Conservation (phyloP, 768 basidiomycete species). For the Suillus fuscotomentosus region DNA sequence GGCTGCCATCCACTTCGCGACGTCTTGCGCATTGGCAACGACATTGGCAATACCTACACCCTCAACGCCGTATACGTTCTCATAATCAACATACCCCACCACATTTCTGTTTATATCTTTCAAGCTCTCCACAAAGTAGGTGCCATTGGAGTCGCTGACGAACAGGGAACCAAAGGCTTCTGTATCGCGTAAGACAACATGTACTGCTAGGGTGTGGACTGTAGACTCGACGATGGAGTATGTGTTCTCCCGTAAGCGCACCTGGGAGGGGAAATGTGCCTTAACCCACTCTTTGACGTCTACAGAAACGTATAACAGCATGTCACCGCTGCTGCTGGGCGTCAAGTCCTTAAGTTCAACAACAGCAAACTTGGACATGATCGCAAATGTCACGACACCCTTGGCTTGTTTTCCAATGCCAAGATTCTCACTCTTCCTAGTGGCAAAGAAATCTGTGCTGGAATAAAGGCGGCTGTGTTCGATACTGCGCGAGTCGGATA, state of each 20-base stretch:
- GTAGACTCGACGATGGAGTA: constrained; percentile 97
- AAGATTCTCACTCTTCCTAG: constrained; percentile 71
- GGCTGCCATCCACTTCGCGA: constrained; percentile 62
- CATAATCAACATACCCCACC: constrained; percentile 88
- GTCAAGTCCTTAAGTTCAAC: constrained; percentile 79
- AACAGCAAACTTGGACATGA: constrained; percentile 86
- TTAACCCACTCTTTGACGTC: constrained; percentile 85
- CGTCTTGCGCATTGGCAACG: constrained; percentile 81
- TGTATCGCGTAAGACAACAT: constrained; percentile 76
- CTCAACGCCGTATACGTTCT: constrained; percentile 80
- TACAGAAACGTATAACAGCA: constrained; percentile 83
- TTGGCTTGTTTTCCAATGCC: constrained; percentile 84
- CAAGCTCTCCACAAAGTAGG: constrained; percentile 88
- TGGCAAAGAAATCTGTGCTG: constrained; percentile 80
- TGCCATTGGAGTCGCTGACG: constrained; percentile 94
- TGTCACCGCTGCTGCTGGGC: constrained; percentile 57
- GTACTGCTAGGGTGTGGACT: constrained; percentile 89
- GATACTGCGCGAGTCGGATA: constrained; percentile 41
- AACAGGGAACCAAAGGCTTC: constrained; percentile 62
- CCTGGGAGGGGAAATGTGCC: constrained; percentile 83
- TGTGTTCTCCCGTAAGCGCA: constrained; percentile 80
- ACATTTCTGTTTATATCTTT: constrained; percentile 90
- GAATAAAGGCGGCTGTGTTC: constrained; percentile 72
- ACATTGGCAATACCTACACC: constrained; percentile 93
- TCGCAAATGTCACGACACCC: constrained; percentile 88